Evolutionary conservation across 108 stramenopile genomes (phyloP).

Genomic region (Cafeteria roenbergensis): DNA sequence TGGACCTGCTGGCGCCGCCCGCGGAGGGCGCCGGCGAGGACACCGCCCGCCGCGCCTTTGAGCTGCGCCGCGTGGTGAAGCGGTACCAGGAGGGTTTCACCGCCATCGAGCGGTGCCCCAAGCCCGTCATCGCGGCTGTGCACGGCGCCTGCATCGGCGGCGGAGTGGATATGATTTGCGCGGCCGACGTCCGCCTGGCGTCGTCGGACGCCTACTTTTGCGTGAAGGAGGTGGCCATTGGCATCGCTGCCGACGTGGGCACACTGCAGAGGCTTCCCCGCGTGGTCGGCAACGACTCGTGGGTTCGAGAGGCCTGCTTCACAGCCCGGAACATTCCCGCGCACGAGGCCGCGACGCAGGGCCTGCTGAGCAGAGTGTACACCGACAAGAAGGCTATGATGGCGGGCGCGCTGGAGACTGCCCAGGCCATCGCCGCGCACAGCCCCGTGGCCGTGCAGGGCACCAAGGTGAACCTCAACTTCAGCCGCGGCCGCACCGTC

Average conservation of each 20-base stretch:
- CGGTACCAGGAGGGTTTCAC: conserved; percentile 37
- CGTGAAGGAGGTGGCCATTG: conserved; percentile 40
- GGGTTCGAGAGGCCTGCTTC: conserved; percentile 36
- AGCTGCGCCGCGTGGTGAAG: conserved; percentile 22
- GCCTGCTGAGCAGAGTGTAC: conserved; percentile 13
- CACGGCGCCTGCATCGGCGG: conserved; percentile 42
- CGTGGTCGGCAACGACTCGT: conserved; percentile 34
- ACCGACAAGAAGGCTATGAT: conserved; percentile 13
- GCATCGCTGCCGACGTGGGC: conserved; percentile 45
- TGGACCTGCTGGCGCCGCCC: conserved; percentile 3
- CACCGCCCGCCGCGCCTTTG: conserved; percentile 24
- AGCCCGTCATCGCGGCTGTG: conserved; percentile 40
- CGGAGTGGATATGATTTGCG: conserved; percentile 37
- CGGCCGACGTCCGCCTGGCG: conserved; percentile 35
- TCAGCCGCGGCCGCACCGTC: conserved; percentile 30
- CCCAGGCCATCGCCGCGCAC: conserved; percentile 25
- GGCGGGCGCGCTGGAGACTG: conserved; percentile 17
- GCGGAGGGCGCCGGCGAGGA: conserved; percentile 12
- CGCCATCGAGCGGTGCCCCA: conserved; percentile 30
- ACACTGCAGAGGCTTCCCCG: conserved; percentile 43
- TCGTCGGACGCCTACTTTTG: conserved; percentile 33
- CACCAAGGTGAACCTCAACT: conserved; percentile 36
- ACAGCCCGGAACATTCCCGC: conserved; percentile 27
- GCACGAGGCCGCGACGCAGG: conserved; percentile 11
- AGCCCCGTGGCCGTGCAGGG: conserved; percentile 40